These are phyloP conservation scores for Cyclotella sp. DNA, from an alignment of 108 stramenopile species.

Conservation along the genomic window DNA sequence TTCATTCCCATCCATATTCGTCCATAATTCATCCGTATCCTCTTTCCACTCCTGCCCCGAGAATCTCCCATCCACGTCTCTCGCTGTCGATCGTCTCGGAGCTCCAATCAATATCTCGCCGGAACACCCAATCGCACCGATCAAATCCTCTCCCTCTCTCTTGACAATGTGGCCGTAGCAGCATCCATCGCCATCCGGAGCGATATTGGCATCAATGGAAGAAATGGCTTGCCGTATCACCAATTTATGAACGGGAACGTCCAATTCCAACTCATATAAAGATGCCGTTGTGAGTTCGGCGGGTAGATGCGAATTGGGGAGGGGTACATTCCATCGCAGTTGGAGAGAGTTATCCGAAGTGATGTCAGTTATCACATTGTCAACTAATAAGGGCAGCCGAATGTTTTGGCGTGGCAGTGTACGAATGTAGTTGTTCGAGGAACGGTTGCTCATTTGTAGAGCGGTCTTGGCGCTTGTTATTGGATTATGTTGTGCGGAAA, in stretches of 20 bases:
- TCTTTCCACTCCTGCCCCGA: not conserved
- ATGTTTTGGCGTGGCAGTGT: constrained; percentile 43
- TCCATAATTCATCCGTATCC: not conserved
- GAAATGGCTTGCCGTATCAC: constrained; percentile 68
- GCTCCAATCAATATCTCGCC: constrained; percentile 69
- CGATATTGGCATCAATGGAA: constrained; percentile 1
- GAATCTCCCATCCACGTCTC: constrained; percentile 7
- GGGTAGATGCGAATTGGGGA: constrained; percentile 81
- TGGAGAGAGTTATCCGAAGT: not conserved
- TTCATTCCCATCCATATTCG: not conserved
- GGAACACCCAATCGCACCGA: constrained; percentile 83
- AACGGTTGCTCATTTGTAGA: constrained; percentile 31
- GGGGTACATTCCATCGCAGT: constrained; percentile 54
- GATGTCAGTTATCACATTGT: not conserved
- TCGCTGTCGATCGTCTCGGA: constrained; percentile 16
- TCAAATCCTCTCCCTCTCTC: constrained; percentile 46
- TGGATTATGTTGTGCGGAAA: not conserved
- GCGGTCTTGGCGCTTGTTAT: not conserved
- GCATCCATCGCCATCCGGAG: constrained; percentile 10
- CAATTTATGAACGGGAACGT: constrained; percentile 63
- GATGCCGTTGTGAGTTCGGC: constrained; percentile 69
- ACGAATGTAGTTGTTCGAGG: constrained; percentile 26
- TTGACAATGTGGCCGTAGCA: constrained; percentile 75
- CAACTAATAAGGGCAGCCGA: constrained; percentile 47
- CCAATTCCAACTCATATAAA: constrained; percentile 72